Percentiles rank a stretch among this genome's conserved stretches.
These are phyloP conservation scores for Xylariaceae sp. DNA, from an alignment of 2,329 filamentous ascomycete genomes.

Conservation along the genomic window DNA sequence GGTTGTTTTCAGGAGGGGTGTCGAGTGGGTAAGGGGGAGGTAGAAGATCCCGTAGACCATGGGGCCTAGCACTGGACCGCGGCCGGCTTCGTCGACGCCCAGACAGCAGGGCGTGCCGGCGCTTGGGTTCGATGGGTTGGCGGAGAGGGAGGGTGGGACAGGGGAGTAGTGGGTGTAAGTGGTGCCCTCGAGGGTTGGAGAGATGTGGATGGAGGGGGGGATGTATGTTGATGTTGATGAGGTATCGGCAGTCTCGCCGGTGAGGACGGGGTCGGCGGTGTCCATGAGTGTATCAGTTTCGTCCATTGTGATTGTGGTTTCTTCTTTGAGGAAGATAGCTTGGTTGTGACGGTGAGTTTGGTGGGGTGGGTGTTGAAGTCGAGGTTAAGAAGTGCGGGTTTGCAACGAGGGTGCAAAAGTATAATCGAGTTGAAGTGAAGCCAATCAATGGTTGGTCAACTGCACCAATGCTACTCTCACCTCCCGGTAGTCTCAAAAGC, in stretches of 20 bases:
- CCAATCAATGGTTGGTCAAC: too few relatives aligned
- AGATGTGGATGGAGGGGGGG: slow-evolving; percentile 65
- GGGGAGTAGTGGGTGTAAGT: slow-evolving; percentile 72
- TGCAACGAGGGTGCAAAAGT: neutral
- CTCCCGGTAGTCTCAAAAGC: too few relatives aligned
- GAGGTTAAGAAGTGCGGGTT: neutral
- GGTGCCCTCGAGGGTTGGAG: slow-evolving; percentile 58
- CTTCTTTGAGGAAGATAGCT: slow-evolving; percentile 14
- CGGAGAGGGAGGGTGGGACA: slow-evolving; percentile 57
- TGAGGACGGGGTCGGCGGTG: slow-evolving; percentile 35
- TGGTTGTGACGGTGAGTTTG: slow-evolving; percentile 5
- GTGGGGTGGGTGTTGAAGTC: neutral
- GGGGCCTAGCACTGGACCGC: slow-evolving; percentile 85
- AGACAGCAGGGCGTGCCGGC: slow-evolving; percentile 65
- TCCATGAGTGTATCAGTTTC: slow-evolving; percentile 30
- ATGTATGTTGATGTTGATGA: slow-evolving; percentile 48
- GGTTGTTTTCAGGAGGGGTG: slow-evolving; percentile 70
- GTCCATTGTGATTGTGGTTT: slow-evolving; percentile 28
- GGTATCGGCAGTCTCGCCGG: slow-evolving; percentile 36
- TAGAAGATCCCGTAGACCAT: slow-evolving; percentile 72
- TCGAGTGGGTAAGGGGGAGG: slow-evolving; percentile 70
- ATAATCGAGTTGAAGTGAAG: too few relatives aligned
- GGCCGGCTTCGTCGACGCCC: slow-evolving; percentile 90
- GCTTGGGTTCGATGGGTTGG: slow-evolving; percentile 26
- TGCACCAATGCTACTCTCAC: too few relatives aligned